phyloP scores from a whole-genome alignment of 345 rosid genomes.

The Syzygium oleosum region DNA sequence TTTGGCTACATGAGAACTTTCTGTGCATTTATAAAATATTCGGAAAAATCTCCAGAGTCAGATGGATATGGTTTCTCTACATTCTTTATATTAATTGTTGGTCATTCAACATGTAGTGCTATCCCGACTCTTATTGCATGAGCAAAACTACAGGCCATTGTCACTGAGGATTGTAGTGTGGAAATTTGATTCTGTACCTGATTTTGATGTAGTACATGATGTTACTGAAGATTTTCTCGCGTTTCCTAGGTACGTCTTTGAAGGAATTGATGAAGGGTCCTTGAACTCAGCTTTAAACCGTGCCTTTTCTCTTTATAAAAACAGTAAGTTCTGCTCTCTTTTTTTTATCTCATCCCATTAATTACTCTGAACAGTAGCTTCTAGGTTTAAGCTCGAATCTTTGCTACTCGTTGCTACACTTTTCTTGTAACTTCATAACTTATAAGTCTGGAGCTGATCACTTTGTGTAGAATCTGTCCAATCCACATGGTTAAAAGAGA shows the following conservation, averaged over 20 bases:
- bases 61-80: background rate
- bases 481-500: background rate
- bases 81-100: background rate
- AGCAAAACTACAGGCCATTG: background rate
- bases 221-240: background rate
- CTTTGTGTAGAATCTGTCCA: background rate
- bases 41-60: background rate
- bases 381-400: background rate
- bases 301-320: conserved; percentile 34
- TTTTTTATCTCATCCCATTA: background rate
- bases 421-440: background rate
- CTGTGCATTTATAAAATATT: background rate
- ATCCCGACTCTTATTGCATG: background rate
- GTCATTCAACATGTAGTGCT: background rate
- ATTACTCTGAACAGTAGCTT: background rate
- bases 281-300: conserved; percentile 36
- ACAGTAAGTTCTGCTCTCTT: conserved; percentile 20
- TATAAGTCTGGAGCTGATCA: background rate
- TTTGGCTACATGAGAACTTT: background rate
- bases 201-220: background rate
- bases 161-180: background rate
- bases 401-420: background rate
- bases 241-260: conserved; percentile 35
- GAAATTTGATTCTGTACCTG: background rate
- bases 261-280: conserved; percentile 59